Conservation (phyloP, 768 basidiomycete genomes). For the Auriscalpium vulgare region DNA sequence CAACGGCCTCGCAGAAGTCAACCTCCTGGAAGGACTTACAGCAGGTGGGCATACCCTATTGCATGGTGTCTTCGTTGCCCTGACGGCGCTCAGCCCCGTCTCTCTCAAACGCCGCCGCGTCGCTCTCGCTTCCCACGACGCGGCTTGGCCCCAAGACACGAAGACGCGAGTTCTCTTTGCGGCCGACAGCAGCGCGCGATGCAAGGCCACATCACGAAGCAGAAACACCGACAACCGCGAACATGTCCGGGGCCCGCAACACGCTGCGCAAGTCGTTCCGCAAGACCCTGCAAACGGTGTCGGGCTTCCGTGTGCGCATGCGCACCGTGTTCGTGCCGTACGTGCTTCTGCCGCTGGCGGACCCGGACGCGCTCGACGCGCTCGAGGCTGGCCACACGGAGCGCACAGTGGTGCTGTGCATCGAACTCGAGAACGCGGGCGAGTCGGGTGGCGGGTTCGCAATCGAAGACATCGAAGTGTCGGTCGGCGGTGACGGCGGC, state of each 20-base stretch:
- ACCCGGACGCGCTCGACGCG: slow-evolving; percentile 32
- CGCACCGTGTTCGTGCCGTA: slow-evolving; percentile 90
- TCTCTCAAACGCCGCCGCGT: slow-evolving; percentile 24
- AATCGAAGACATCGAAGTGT: slow-evolving; percentile 69
- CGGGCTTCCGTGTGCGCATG: slow-evolving; percentile 88
- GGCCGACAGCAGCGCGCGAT: slow-evolving; percentile 41
- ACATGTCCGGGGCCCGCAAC: slow-evolving; percentile 31
- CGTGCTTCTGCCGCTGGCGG: slow-evolving; percentile 43
- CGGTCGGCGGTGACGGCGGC: slow-evolving; percentile 56
- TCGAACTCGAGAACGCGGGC: slow-evolving; percentile 82
- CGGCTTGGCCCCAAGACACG: slow-evolving; percentile 66
- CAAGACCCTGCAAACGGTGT: slow-evolving; percentile 67
- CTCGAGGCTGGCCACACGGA: slow-evolving; percentile 69
- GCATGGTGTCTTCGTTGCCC: background rate
- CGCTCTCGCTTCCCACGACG: slow-evolving; percentile 54
- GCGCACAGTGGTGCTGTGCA: slow-evolving; percentile 80
- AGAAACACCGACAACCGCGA: slow-evolving; percentile 18
- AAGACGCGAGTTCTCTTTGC: slow-evolving; percentile 51
- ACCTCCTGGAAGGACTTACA: slow-evolving; percentile 59
- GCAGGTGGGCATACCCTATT: slow-evolving; percentile 37
- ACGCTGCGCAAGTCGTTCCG: slow-evolving; percentile 84
- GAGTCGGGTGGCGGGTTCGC: slow-evolving; percentile 60
- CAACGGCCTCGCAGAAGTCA: slow-evolving; percentile 57
- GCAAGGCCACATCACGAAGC: slow-evolving; percentile 33
- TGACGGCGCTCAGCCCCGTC: slow-evolving; percentile 33